phyloP scores from a whole-genome alignment of 306 rosid species.

The Notholithocarpus densiflorus region DNA sequence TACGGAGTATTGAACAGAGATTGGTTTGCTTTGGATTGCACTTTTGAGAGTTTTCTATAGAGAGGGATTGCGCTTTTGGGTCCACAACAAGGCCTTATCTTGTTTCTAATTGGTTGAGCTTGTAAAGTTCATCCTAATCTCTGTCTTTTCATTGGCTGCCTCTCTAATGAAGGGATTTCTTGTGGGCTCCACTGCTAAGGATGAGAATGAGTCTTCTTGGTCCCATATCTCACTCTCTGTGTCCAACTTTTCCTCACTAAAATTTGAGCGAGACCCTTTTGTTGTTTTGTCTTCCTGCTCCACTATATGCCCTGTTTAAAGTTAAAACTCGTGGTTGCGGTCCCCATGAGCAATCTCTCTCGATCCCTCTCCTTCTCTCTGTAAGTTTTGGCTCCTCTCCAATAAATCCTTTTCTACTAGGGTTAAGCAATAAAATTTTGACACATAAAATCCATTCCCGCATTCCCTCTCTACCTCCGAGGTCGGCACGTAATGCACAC shows the following conservation, averaged over 20 bases:
- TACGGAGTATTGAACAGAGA: constrained; percentile 32
- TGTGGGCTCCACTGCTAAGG: constrained; percentile 24
- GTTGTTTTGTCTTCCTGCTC: constrained; percentile 14
- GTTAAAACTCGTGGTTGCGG: constrained; percentile 29
- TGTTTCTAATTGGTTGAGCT: constrained; percentile 42
- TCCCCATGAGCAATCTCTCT: constrained; percentile 23
- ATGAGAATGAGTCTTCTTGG: constrained; percentile 25
- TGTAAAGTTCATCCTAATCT: constrained; percentile 42
- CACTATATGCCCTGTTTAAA: constrained; percentile 3
- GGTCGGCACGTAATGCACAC: too few relatives aligned
- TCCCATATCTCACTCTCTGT: constrained; percentile 5
- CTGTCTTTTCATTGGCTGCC: constrained; percentile 37
- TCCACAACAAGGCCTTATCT: constrained; percentile 57
- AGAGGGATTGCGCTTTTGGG: constrained; percentile 41
- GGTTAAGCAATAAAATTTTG: constrained; percentile 15
- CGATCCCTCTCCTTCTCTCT: background rate
- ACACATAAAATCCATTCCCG: constrained; percentile 1
- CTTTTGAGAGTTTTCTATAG: constrained; percentile 31
- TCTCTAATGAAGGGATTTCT: constrained; percentile 52
- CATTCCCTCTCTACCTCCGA: too few relatives aligned
- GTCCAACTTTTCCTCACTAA: constrained; percentile 9
- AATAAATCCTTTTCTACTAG: constrained; percentile 14
- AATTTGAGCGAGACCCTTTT: constrained; percentile 31
- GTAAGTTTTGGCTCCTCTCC: constrained; percentile 3
- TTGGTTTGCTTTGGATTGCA: constrained; percentile 25